Conservation (phyloP, 768 basidiomycete genomes). For the Trametes punicea region DNA sequence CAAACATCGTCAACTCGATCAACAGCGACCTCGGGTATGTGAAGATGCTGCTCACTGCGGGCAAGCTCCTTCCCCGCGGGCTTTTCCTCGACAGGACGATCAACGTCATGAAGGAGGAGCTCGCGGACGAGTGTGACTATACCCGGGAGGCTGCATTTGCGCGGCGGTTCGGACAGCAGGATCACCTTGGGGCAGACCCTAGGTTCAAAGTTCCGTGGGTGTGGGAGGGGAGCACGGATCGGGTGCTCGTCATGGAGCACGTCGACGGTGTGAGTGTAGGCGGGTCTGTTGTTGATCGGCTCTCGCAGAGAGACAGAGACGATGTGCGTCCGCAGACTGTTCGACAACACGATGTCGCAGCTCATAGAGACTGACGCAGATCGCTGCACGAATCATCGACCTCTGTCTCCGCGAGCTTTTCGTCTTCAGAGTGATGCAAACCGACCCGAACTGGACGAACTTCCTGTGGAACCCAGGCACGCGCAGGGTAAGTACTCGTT, state of each 20-base stretch:
- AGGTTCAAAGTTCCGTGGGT: conserved; percentile 86
- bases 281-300: conserved; percentile 48
- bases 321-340: conserved; percentile 46
- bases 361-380: conserved; percentile 44
- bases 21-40: conserved; percentile 85
- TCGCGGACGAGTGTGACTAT: conserved; percentile 93
- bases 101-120: conserved; percentile 82
- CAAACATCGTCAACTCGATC: conserved; percentile 84
- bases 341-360: background rate
- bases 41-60: conserved; percentile 75
- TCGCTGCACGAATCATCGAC: conserved; percentile 76
- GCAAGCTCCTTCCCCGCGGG: conserved; percentile 79
- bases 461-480: conserved; percentile 81
- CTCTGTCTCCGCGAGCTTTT: conserved; percentile 91
- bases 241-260: conserved; percentile 87
- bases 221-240: conserved; percentile 75
- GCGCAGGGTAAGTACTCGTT: conserved; percentile 48
- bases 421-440: conserved; percentile 91
- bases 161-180: conserved; percentile 50
- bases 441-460: conserved; percentile 98
- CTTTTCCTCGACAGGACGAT: conserved; percentile 89
- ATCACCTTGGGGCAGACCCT: conserved; percentile 51
- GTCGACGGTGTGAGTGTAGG: conserved; percentile 82
- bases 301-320: conserved; percentile 65
- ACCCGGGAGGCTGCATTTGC: conserved; percentile 74